phyloP scores from a whole-genome alignment of 2,329 filamentous ascomycete species.

The Hymenoscyphus linearis region DNA sequence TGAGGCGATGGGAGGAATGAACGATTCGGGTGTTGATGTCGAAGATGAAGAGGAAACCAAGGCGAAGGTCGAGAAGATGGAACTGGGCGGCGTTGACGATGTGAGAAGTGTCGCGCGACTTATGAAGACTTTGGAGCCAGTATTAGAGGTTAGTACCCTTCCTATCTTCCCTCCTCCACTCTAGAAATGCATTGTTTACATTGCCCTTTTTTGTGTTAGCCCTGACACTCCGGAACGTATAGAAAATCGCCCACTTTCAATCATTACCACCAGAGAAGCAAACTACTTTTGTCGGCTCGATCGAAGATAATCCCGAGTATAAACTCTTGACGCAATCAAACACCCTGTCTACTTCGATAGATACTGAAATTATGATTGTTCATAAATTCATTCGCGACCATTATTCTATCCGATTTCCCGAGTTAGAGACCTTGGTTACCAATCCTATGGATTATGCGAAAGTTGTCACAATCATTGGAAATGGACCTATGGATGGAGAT shows the following conservation, averaged over 20 bases:
- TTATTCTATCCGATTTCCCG: slow-evolving; percentile 89
- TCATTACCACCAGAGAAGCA: slow-evolving; percentile 60
- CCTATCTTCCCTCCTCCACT: slow-evolving; percentile 24
- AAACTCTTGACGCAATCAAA: slow-evolving; percentile 84
- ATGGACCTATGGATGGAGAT: slow-evolving; percentile 76
- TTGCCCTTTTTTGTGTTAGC: slow-evolving; percentile 51
- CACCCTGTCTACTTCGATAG: slow-evolving; percentile 83
- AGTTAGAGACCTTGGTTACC: slow-evolving; percentile 82
- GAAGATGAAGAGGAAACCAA: slow-evolving; percentile 65
- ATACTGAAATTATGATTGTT: slow-evolving; percentile 84
- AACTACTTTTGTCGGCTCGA: slow-evolving; percentile 66
- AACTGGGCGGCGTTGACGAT: slow-evolving; percentile 67
- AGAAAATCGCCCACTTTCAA: slow-evolving; percentile 80
- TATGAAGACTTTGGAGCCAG: slow-evolving; percentile 75
- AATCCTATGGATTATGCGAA: slow-evolving; percentile 95
- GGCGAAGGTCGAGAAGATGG: slow-evolving; percentile 77
- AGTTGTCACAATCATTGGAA: slow-evolving; percentile 86
- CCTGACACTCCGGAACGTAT: slow-evolving; percentile 58
- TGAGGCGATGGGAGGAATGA: slow-evolving; percentile 47
- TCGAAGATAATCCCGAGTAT: slow-evolving; percentile 91
- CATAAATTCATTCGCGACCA: slow-evolving; percentile 97
- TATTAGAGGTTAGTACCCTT: slow-evolving; percentile 67
- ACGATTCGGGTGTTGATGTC: slow-evolving; percentile 40
- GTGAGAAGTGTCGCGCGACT: slow-evolving; percentile 73
- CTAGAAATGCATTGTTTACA: slow-evolving; percentile 54